Conservation (phyloP, 768 basidiomycete species). For the Boletus reticulatus region DNA sequence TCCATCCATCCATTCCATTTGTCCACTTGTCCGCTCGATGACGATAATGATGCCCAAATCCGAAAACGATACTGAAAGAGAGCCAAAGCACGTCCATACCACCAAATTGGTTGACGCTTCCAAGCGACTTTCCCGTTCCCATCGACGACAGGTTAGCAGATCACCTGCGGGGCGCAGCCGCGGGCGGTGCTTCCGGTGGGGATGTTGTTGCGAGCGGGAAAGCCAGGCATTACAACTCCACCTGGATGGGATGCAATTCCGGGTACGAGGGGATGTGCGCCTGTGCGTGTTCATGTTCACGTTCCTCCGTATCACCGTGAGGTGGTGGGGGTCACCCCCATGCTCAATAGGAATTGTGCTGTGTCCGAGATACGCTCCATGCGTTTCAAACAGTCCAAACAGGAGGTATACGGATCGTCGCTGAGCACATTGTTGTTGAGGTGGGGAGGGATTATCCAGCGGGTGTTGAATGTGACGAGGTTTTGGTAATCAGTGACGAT, state of each 20-base stretch:
- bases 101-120: conserved; percentile 10
- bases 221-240: conserved; percentile 10
- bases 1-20: too few species aligned
- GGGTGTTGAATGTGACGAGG: too few species aligned
- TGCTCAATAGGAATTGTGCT: conserved; percentile 20
- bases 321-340: too few species aligned
- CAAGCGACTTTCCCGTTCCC: conserved; percentile 9
- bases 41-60: too few species aligned
- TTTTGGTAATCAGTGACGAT: too few species aligned
- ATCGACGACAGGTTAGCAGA: conserved; percentile 16
- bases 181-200: conserved; percentile 1
- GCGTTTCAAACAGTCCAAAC: conserved; percentile 1
- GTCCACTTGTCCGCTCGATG: too few species aligned
- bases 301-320: too few species aligned
- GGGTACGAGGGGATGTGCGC: conserved; percentile 23
- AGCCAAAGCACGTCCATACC: not conserved
- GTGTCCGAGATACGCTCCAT: conserved; percentile 11
- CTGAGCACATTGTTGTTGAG: conserved; percentile 19
- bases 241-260: conserved; percentile 24
- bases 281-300: conserved; percentile 13
- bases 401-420: conserved; percentile 6
- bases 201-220: conserved; percentile 11
- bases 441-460: conserved; percentile 19
- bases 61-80: too few species aligned
- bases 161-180: not conserved